These are phyloP conservation scores for Neofusicoccum ribis DNA, from an alignment of 2,329 filamentous ascomycete species.

Conservation along the genomic window DNA sequence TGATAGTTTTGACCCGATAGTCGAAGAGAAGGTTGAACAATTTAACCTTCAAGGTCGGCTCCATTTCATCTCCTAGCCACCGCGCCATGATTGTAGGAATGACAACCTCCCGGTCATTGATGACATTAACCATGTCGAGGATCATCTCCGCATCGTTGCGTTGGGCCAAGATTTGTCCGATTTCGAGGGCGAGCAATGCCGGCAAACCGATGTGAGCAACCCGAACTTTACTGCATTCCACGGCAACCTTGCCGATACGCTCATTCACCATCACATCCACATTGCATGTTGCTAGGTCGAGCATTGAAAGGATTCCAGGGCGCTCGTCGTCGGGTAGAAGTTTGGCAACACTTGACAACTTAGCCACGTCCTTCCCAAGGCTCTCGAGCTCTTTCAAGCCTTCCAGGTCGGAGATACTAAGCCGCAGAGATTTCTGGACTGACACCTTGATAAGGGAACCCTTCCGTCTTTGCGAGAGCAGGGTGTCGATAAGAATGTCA, in stretches of 20 bases:
- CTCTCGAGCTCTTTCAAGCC: conserved; percentile 68
- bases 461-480: conserved; percentile 82
- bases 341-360: conserved; percentile 84
- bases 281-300: conserved; percentile 53
- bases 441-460: conserved; percentile 76
- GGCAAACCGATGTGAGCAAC: conserved; percentile 73
- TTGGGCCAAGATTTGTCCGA: conserved; percentile 62
- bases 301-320: conserved; percentile 78
- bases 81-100: conserved; percentile 79
- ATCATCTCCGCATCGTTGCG: conserved; percentile 72
- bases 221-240: conserved; percentile 29
- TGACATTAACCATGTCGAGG: conserved; percentile 60
- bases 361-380: conserved; percentile 76
- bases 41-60: conserved; percentile 86
- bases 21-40: conserved; percentile 82
- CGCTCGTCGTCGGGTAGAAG: conserved; percentile 95
- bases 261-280: conserved; percentile 62
- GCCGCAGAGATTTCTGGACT: conserved; percentile 37
- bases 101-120: conserved; percentile 36
- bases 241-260: conserved; percentile 63
- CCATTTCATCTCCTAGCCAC: conserved; percentile 91
- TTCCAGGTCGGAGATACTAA: conserved; percentile 58
- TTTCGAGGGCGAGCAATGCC: conserved; percentile 74
- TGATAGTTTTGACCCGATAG: conserved; percentile 80
- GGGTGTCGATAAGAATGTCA: conserved; percentile 90